These are phyloP conservation scores for Fomitopsis betulina DNA, from an alignment of 1,284 basidiomycete species.

Conservation along the genomic window DNA sequence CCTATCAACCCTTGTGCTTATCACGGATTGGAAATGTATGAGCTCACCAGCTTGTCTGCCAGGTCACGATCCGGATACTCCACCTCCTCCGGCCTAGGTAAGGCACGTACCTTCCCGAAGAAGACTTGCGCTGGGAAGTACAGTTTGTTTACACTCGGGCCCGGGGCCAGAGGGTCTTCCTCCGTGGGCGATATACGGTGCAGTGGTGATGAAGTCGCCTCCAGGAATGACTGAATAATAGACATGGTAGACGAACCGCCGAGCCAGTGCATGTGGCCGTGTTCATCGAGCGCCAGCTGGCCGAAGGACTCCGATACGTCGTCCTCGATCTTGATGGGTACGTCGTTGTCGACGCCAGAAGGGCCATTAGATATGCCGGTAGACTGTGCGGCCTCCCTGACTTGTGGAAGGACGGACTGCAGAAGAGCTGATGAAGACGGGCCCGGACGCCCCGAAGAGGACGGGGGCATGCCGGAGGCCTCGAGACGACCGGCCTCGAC, in stretches of 20 bases:
- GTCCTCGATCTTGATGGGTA: conserved; percentile 55
- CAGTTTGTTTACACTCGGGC: conserved; percentile 73
- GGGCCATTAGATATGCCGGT: conserved; percentile 23
- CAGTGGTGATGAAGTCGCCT: conserved; percentile 67
- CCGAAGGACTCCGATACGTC: conserved; percentile 80
- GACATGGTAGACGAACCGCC: conserved; percentile 89
- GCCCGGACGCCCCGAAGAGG: conserved; percentile 12
- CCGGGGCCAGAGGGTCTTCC: conserved; percentile 71
- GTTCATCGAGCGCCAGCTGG: conserved; percentile 83
- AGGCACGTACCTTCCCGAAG: conserved; percentile 80
- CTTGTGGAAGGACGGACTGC: conserved; percentile 25
- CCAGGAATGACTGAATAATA: conserved; percentile 82
- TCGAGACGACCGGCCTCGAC: conserved; percentile 42
- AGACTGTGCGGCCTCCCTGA: conserved; percentile 24
- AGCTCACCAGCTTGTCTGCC: conserved; percentile 72
- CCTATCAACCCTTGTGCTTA: neutral
- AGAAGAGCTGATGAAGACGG: conserved; percentile 19
- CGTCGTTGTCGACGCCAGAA: conserved; percentile 30
- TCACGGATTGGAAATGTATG: neutral
- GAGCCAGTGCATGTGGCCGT: conserved; percentile 89
- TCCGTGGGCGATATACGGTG: conserved; percentile 78
- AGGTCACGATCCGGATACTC: conserved; percentile 81
- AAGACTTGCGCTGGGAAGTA: conserved; percentile 88
- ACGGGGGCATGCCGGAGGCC: conserved; percentile 27
- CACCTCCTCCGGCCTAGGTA: conserved; percentile 82